Evolutionary conservation across 148 eudicot species (phyloP).

Genomic region (Vaccinium macrocarpon): DNA sequence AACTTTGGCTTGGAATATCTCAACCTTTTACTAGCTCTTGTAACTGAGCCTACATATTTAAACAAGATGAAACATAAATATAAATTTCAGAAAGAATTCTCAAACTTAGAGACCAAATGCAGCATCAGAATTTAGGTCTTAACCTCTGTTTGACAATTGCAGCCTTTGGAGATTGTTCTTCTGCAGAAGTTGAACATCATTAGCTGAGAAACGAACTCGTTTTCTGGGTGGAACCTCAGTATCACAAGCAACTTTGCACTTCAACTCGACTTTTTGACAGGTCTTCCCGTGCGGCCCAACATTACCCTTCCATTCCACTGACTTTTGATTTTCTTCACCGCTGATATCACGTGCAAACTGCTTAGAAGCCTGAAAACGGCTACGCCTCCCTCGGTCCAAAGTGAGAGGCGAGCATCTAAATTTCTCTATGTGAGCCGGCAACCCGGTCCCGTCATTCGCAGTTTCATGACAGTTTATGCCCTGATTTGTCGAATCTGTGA

Average conservation of each 20-base stretch:
- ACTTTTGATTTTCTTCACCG: constrained; percentile 28
- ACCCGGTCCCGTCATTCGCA: constrained; percentile 32
- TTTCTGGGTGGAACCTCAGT: constrained; percentile 40
- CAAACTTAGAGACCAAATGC: constrained; percentile 2
- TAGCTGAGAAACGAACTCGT: constrained; percentile 58
- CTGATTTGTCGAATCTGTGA: constrained; percentile 10
- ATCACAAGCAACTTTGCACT: constrained; percentile 23
- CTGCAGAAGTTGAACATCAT: constrained; percentile 26
- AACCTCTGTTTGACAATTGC: constrained; percentile 19
- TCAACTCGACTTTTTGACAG: constrained; percentile 26
- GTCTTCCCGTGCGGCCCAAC: constrained; percentile 21
- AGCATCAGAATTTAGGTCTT: constrained; percentile 22
- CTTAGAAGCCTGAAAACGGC: constrained; percentile 38
- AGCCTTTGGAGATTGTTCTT: constrained; percentile 25
- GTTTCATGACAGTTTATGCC: constrained; percentile 17
- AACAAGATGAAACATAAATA: not conserved
- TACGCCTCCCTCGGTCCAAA: constrained; percentile 28
- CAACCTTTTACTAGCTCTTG: constrained; percentile 33
- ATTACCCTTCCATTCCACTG: constrained; percentile 23
- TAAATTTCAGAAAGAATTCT: constrained; percentile 3
- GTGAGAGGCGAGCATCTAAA: constrained; percentile 28
- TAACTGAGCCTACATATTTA: constrained; percentile 31
- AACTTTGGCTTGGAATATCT: constrained; percentile 24
- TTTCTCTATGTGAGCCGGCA: constrained; percentile 26
- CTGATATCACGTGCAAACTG: constrained; percentile 22